Conservation (phyloP, 163 green algal genomes). For the Coccomyxa subellipsoidea region DNA sequence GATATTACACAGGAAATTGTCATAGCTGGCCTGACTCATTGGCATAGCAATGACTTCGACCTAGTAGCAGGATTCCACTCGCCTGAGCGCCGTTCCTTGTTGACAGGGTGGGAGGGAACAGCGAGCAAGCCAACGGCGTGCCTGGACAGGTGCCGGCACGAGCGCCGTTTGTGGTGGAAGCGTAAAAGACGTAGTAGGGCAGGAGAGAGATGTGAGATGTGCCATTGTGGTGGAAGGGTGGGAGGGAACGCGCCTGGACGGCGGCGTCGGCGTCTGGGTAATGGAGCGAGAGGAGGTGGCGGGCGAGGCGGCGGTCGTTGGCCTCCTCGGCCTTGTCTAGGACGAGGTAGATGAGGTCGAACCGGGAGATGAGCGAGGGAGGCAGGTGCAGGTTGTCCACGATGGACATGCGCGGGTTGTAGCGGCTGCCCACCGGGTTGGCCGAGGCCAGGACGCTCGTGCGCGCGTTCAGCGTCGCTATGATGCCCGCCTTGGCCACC, state of each 20-base stretch:
- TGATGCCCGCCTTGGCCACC: constrained; percentile 98
- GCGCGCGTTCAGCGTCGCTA: constrained; percentile 95
- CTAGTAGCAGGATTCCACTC: no score
- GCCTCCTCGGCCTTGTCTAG: constrained; percentile 84
- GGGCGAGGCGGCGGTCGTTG: constrained; percentile 69
- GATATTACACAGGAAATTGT: no score
- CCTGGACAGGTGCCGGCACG: no score
- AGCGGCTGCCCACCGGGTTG: constrained; percentile 85
- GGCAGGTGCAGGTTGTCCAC: constrained; percentile 98
- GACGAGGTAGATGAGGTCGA: constrained; percentile 90
- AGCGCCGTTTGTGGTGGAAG: no score
- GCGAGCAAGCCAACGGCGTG: no score
- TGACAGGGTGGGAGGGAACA: no score
- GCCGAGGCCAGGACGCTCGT: constrained; percentile 92
- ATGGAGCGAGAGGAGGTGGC: constrained; percentile 75
- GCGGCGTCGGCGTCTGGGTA: constrained; percentile 28
- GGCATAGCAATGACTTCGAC: no score
- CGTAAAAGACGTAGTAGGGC: no score
- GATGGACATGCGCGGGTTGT: constrained; percentile 87
- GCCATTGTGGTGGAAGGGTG: no score
- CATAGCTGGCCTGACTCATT: no score
- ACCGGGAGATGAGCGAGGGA: constrained; percentile 92
- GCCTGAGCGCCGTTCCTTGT: no score
- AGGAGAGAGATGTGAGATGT: no score
- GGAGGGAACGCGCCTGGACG: background rate